Evolutionary conservation across 495 filamentous ascomycete species (phyloP).

Genomic region (Hypoxylon intermedium): DNA sequence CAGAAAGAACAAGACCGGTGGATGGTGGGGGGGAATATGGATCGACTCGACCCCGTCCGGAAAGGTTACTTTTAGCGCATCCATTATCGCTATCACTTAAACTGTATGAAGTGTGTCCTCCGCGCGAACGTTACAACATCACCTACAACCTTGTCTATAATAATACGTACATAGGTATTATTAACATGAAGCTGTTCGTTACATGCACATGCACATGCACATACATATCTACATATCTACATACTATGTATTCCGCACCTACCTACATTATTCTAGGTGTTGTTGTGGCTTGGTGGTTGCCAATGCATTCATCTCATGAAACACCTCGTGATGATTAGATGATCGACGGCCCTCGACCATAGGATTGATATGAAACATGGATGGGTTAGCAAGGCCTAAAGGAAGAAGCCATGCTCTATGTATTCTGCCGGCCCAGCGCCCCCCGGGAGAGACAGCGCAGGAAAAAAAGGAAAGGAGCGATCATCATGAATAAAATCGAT

Average conservation of each 20-base stretch:
- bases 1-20: background rate
- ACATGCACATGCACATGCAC: background rate
- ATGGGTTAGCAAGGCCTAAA: constrained; percentile 18
- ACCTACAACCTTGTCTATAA: constrained; percentile 25
- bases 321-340: constrained; percentile 33
- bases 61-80: constrained; percentile 10
- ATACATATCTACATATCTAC: background rate
- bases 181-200: constrained; percentile 15
- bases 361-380: constrained; percentile 32
- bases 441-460: constrained; percentile 3
- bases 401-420: constrained; percentile 9
- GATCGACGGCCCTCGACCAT: constrained; percentile 23
- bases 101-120: constrained; percentile 20
- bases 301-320: constrained; percentile 32
- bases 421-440: constrained; percentile 17
- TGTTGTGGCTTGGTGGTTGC: background rate
- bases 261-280: background rate
- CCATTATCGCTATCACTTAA: constrained; percentile 29
- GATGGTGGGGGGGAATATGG: constrained; percentile 6
- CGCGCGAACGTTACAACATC: constrained; percentile 16
- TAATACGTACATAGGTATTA: no score
- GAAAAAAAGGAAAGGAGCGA: background rate
- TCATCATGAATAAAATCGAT: constrained; percentile 4
- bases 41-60: constrained; percentile 5
- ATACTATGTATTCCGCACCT: background rate